Conservation (phyloP, 192 early-diverging fungal species). For the Kappamyces sp. region DNA sequence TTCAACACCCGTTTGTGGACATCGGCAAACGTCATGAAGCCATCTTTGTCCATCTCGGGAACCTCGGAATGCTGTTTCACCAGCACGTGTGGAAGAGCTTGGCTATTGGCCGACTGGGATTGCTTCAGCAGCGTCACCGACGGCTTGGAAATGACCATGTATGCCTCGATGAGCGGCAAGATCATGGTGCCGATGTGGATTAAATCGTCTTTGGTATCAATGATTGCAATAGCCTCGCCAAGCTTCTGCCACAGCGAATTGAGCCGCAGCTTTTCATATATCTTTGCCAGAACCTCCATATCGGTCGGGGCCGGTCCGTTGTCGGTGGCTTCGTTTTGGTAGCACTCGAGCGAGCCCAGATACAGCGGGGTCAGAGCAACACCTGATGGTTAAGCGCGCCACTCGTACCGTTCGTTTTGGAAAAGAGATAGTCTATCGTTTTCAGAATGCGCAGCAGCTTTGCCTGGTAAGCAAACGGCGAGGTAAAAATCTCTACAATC, state of each 20-base stretch:
- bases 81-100: not conserved
- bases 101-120: not conserved
- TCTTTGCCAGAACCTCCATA: conserved; percentile 14
- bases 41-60: conserved; percentile 41
- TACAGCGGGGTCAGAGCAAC: not conserved
- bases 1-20: conserved; percentile 94
- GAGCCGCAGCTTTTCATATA: conserved; percentile 40
- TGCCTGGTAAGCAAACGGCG: conserved; percentile 81
- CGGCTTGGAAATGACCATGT: conserved; percentile 96
- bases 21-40: conserved; percentile 89
- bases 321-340: conserved; percentile 4
- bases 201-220: conserved; percentile 71
- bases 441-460: conserved; percentile 90
- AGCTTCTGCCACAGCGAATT: conserved; percentile 67
- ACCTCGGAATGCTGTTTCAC: conserved; percentile 20
- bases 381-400: not conserved
- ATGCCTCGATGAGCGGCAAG: conserved; percentile 90
- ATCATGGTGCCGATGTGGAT: conserved; percentile 87
- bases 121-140: conserved; percentile 48
- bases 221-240: conserved; percentile 64
- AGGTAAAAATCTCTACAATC: conserved; percentile 72
- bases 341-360: not conserved
- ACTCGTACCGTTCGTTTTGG: conserved; percentile 24
- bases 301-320: not conserved
- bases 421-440: conserved; percentile 85